Evolutionary conservation across 257 asterid genomes (phyloP).

Genomic region (Agastache rugosa): DNA sequence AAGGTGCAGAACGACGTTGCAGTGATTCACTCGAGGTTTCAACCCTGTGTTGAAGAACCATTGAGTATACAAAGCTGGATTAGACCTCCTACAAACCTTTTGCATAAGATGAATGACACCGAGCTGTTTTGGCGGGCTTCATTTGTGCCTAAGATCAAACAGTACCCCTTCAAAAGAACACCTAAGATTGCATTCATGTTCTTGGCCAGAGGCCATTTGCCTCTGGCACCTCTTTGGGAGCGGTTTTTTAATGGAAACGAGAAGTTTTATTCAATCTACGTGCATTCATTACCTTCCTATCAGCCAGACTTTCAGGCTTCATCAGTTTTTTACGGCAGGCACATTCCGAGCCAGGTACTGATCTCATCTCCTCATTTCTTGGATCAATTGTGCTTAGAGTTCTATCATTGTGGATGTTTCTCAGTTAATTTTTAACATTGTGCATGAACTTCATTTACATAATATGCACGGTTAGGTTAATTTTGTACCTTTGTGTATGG

Average conservation of each 20-base stretch:
- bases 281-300: slow-evolving; percentile 79
- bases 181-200: slow-evolving; percentile 95
- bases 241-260: slow-evolving; percentile 74
- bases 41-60: slow-evolving; percentile 53
- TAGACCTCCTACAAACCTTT: slow-evolving; percentile 55
- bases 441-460: neutral
- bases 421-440: neutral
- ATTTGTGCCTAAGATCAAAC: slow-evolving; percentile 56
- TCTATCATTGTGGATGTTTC: neutral
- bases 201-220: slow-evolving; percentile 89
- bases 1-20: slow-evolving; percentile 56
- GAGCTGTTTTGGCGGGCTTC: slow-evolving; percentile 91
- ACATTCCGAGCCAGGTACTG: slow-evolving; percentile 87
- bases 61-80: slow-evolving; percentile 56
- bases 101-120: slow-evolving; percentile 73
- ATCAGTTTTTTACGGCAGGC: slow-evolving; percentile 74
- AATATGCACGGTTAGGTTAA: neutral
- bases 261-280: slow-evolving; percentile 70
- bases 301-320: slow-evolving; percentile 60
- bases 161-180: slow-evolving; percentile 71
- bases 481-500: neutral
- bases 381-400: neutral
- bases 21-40: slow-evolving; percentile 47
- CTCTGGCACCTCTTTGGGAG: slow-evolving; percentile 91
- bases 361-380: slow-evolving; percentile 1